These are phyloP conservation scores for Noccaea caerulescens DNA, from an alignment of 345 rosid species.

Conservation along the genomic window DNA sequence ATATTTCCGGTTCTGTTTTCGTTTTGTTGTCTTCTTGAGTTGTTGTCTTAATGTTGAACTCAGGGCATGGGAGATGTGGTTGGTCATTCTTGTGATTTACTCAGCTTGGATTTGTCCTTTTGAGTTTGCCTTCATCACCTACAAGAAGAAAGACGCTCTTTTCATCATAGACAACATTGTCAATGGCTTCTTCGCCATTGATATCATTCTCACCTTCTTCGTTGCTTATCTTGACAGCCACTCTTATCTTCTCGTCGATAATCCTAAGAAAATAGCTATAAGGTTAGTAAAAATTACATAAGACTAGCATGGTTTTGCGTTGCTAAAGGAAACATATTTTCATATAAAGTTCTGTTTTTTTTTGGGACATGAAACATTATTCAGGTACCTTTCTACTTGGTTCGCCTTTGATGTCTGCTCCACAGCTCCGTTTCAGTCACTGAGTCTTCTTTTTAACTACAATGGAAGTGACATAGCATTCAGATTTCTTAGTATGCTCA, in stretches of 20 bases:
- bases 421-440: slow-evolving; percentile 80
- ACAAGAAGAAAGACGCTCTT: slow-evolving; percentile 73
- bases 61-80: slow-evolving; percentile 99
- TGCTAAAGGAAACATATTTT: background rate
- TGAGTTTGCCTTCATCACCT: slow-evolving; percentile 77
- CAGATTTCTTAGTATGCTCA: slow-evolving; percentile 85
- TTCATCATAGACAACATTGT: slow-evolving; percentile 79
- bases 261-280: slow-evolving; percentile 82
- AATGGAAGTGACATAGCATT: slow-evolving; percentile 69
- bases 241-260: slow-evolving; percentile 77
- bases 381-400: slow-evolving; percentile 84
- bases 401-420: slow-evolving; percentile 88
- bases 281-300: slow-evolving; percentile 45
- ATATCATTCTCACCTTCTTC: slow-evolving; percentile 87
- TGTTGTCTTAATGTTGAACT: slow-evolving; percentile 41
- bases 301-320: background rate
- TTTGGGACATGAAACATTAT: background rate
- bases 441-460: slow-evolving; percentile 66
- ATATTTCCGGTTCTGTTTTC: background rate
- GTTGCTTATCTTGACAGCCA: slow-evolving; percentile 82
- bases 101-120: slow-evolving; percentile 98
- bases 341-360: background rate
- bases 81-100: slow-evolving; percentile 82
- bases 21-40: slow-evolving; percentile 8
- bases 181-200: slow-evolving; percentile 89